Base-by-base conservation (phyloP, 1,139 yeast genomes). In the Pneumocystis jirovecii region DNA sequence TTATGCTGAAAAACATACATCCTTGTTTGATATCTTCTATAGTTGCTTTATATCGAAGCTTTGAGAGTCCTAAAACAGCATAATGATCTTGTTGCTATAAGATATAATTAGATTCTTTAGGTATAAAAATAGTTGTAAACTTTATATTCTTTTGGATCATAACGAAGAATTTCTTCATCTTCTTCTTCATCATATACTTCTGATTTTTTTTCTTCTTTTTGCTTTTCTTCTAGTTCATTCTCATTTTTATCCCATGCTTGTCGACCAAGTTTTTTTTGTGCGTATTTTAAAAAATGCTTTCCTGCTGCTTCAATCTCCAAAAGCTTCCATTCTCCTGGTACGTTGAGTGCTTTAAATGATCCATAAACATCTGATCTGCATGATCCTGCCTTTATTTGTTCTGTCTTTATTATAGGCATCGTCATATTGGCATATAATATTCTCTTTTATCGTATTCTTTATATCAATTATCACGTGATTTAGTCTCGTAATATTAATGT, bases 241-340 rank as follows among this genome's bases (percentile, higher is more conserved):
- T 93, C 98, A 74, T 84, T 93, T 78, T 95, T 97, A 65, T 97
- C 89, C 96, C 97, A 93, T 67, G 97, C 89, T 79, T 96, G 96
- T 77, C 96, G 96, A 79, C 96, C 85, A 72, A 91, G 81, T 68
- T 95, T 85, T 82, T 98, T 87, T 72, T 96, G 86, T 68, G 98
- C 98, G 74, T 95, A 98, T 67, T 97, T 96, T 74, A 95, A 82
- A 80, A 89, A 93, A 75, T 83, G 87, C 70, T 95, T 95, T 66
- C 99, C 99, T 71, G 91, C 97, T 56, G 98, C 97, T 79, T 93
- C 98, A 70, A 91, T 81, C 69, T 93, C 86, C 76, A 96, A 91
- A 12, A 31, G 10, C 12, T 25, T 31, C 57, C 57, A 50, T 15
- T 25, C 12, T 37, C 40, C 40, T 37, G 40, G 34, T 31, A 5